Evolutionary conservation across 176 grass and related monocot genomes (phyloP), one percentile per base, ranked within the genome.

Genomic region (Eragrostis nindensis): DNA sequence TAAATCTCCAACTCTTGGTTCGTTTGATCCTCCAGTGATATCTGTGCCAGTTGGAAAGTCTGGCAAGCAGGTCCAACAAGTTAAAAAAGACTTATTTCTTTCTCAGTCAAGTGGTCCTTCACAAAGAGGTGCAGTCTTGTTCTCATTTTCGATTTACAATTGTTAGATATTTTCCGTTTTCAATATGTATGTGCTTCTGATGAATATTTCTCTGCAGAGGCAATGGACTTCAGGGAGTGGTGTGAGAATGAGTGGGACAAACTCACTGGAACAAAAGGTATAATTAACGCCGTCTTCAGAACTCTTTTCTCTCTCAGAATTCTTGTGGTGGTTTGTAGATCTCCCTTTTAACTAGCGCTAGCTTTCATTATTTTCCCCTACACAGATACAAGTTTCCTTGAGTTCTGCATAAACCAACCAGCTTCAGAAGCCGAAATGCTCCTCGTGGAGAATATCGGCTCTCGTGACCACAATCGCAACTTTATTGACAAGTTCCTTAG

Each of bases 401-500:
- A 97, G 83, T 97, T 85, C 73, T 97, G 94, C 86, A 86, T 93
- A 78, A 93, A 89, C 57, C 94, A 97, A 69, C 80, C 88, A 13
- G 52, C 88, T 30, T 68, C 36, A 26, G 94, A 97, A 73, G 88
- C 89, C 49, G 83, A 93, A 80, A 86, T 80, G 78, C 86, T 93
- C 30, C 78, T 97, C 42, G 77, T 64, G 84, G 94, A 97, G 76
- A 97, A 97, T 32, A 62, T 93, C 53, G 89, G 91, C 64, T 87
- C 88, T 25, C 78, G 89, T 4, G 94, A 97, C 41, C 36, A 60
- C 65, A 97, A 84, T 24, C 80, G 53, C 0, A 86, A 87, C 81
- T 97, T 97, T 74, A 89, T 89, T 10, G 94, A 97, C 80, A 91
- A 89, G 76, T 97, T 97, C 69, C 83, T 97, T 38, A 93, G 83